Evolutionary conservation across 2,329 filamentous ascomycete genomes (phyloP), one percentile per base, ranked within the genome.

Genomic region (Metarhizium guizhouense): DNA sequence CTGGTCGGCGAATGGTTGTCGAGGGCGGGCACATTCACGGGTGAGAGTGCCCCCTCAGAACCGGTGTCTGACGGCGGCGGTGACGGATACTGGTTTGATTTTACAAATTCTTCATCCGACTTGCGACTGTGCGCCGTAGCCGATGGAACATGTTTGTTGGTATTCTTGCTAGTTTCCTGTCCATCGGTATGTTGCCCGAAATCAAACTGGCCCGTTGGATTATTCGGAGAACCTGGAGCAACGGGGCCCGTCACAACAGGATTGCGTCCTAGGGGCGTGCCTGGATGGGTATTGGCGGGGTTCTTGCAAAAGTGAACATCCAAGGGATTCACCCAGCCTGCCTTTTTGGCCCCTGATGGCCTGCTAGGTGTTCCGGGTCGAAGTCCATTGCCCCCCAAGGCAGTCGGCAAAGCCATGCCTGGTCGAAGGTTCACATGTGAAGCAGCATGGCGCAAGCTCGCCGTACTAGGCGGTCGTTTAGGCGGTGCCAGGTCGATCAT

Each of bases 241-340:
- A 38, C 29, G 11, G 45, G 50, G 8, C 45, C 51, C 16, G 30
- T 55, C 20, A 32, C 43, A 14, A 38, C 18, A 8, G 36, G 34
- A n/a, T 47, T 51, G 20, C 49, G 42, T 36, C n/a, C 54, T 29
- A 32, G n/a, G 38, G 53, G 30, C 40, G 56, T 56, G 20, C 14
- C 38, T 5, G 49, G 42, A 18, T 45, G 43, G 18, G n/a, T 49
- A 20, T 61, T 64, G 57, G 52, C 62, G 49, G 50, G 61, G 52
- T 61, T 66, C 56, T 62, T 72, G 52, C 61, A 60, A 57, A 76
- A 76, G 56, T 78, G 73, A 36, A 76, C 70, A 13, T 79, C 74
- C n/a, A 80, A 68, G 0, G 78, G 75, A 57, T 76, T 77, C 6
- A 75, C 68, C 69, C 74, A 76, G 4, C 71, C 68, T 55, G 71